Base-by-base conservation (phyloP, 2,329 filamentous ascomycete species). In the Arthrobotrys conoides region DNA sequence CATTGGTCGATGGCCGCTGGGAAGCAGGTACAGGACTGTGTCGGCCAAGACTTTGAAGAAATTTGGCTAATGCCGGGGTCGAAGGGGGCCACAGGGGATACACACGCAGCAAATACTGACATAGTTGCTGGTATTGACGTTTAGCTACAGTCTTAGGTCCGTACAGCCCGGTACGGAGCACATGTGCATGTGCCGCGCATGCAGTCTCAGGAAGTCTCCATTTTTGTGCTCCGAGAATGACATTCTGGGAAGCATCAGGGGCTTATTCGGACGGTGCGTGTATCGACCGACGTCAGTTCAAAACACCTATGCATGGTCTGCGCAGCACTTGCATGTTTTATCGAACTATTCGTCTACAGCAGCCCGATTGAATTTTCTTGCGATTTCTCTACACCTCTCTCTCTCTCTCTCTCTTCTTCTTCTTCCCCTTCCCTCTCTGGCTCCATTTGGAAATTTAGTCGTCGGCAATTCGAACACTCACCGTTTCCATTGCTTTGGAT, bases 11-110 rank as follows among this genome's bases (percentile, higher is more conserved):
- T 65, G 24, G 14, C 41, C 24, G 24, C 24, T 44, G 41, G 20
- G 44, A 72, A 55, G 63, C 70, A 73, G 61, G 70, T 72, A 66
- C 69, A 27, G 46, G 12, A 24, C 59, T 64, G 67, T 70, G 49
- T 61, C 59, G 63, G 68, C 73, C 67, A 77, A 77, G 73, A 51
- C 41, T 30, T n/a, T 48, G 24, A 63, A 41, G 44, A 61, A 77
- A 71, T 67, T 77, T 77, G 49, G 67, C 59, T 77, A 67, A 64
- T 36, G 66, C 65, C 44, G 55, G 65, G 48, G 18, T 22, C 14
- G 33, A 44, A 73, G 27, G 57, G 55, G 63, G 64, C 10, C 27
- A 61, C 64, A 69, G 61, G 72, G 66, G 72, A 38, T 30, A 33
- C 27, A 30, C 6, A 30, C 27, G 3, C 3, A 30, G 27, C 6